Evolutionary conservation across 2,329 filamentous ascomycete genomes (phyloP).

Genomic region (Penicillium concentricum): DNA sequence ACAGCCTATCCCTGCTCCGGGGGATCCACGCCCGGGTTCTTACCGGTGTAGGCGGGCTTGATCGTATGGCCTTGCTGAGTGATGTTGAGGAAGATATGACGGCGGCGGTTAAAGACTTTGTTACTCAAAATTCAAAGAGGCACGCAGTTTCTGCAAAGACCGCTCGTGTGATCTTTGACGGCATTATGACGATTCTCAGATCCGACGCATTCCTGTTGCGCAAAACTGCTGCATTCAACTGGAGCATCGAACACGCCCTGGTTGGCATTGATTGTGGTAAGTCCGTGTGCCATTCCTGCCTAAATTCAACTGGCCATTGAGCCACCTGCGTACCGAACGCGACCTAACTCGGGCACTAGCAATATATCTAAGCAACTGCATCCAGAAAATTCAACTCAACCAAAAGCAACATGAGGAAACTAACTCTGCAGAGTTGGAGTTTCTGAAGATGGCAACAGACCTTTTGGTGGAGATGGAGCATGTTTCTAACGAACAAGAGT

Average conservation of each 20-base stretch:
- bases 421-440: not conserved
- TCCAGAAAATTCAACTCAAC: not conserved
- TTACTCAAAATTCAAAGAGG: not conserved
- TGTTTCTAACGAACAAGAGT: not conserved
- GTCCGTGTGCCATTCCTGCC: not conserved
- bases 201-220: not conserved
- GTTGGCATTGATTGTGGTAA: not conserved
- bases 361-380: not conserved
- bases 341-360: not conserved
- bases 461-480: not conserved
- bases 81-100: too few relatives aligned
- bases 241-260: not conserved
- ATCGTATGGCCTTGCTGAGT: too few relatives aligned
- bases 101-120: too few relatives aligned
- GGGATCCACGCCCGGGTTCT: too few relatives aligned
- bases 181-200: not conserved
- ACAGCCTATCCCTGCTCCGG: too few relatives aligned
- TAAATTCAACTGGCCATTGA: not conserved
- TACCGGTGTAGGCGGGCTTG: too few relatives aligned
- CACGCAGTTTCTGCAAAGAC: not conserved
- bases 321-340: not conserved
- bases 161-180: not conserved
- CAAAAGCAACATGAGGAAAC: not conserved
- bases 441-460: not conserved
- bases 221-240: not conserved